Conservation (phyloP, 139 green algal species). For the Asterochloris erici region DNA sequence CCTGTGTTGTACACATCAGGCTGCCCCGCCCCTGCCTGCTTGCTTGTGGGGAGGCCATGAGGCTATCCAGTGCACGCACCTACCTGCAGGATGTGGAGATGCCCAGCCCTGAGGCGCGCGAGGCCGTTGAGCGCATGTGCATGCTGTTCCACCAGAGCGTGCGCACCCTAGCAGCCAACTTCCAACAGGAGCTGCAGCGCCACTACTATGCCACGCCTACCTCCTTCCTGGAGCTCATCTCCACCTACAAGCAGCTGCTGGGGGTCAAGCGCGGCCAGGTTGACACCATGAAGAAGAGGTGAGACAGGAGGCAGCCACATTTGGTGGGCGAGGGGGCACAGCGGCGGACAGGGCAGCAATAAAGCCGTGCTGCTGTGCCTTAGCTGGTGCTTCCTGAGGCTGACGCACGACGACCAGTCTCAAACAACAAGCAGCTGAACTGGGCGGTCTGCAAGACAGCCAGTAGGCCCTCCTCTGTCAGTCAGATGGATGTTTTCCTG, state of each 20-base stretch:
- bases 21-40: too few relatives aligned
- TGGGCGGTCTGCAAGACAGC: too few relatives aligned
- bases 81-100: slow-evolving; percentile 39
- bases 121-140: slow-evolving; percentile 57
- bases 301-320: too few relatives aligned
- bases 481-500: too few relatives aligned
- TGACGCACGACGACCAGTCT: too few relatives aligned
- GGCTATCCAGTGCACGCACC: not conserved
- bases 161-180: slow-evolving; percentile 39
- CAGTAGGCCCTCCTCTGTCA: too few relatives aligned
- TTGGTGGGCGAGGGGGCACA: too few relatives aligned
- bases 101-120: slow-evolving; percentile 27
- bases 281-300: slow-evolving; percentile 34
- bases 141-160: slow-evolving; percentile 60
- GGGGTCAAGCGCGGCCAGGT: slow-evolving; percentile 46
- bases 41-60: not conserved
- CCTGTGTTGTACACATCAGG: too few relatives aligned
- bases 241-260: slow-evolving; percentile 58
- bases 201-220: slow-evolving; percentile 81
- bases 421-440: too few relatives aligned
- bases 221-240: slow-evolving; percentile 79
- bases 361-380: too few relatives aligned
- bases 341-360: too few relatives aligned
- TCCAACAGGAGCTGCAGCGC: slow-evolving; percentile 53
- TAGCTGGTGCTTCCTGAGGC: too few relatives aligned